These are phyloP conservation scores for Sanghuangporus sanghuang DNA, from an alignment of 1,284 basidiomycete genomes.

Conservation along the genomic window DNA sequence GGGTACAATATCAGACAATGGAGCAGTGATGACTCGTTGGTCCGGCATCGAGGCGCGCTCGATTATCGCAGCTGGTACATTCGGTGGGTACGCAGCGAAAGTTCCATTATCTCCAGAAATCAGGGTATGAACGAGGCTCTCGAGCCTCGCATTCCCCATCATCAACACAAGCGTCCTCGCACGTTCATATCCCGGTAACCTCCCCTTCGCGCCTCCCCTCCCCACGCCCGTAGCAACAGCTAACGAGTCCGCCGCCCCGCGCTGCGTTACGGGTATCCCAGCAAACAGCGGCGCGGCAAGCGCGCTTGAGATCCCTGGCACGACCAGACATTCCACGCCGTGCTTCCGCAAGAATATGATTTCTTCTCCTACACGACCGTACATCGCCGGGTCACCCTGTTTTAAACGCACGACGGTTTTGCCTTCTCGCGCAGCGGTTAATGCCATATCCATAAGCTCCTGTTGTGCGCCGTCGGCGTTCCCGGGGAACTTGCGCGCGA, in stretches of 20 bases:
- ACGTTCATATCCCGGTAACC: conserved; percentile 83
- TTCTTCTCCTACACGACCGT: conserved; percentile 93
- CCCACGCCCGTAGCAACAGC: conserved; percentile 94
- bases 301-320: conserved; percentile 88
- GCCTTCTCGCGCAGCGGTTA: conserved; percentile 76
- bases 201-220: conserved; percentile 78
- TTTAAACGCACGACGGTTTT: conserved; percentile 89
- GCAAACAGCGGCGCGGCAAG: conserved; percentile 88
- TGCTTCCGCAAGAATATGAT: conserved; percentile 85
- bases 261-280: conserved; percentile 91
- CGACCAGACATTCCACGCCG: conserved; percentile 78
- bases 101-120: conserved; percentile 24
- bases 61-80: conserved; percentile 87
- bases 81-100: conserved; percentile 56
- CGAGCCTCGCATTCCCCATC: conserved; percentile 91
- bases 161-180: conserved; percentile 78
- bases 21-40: conserved; percentile 82
- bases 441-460: conserved; percentile 89
- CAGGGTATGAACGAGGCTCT: conserved; percentile 67
- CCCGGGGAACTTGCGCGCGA: conserved; percentile 96
- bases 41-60: conserved; percentile 92
- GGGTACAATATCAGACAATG: conserved; percentile 64
- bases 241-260: conserved; percentile 88
- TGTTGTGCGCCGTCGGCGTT: conserved; percentile 93
- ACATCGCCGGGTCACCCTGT: conserved; percentile 95